Conservation (phyloP, 2,329 filamentous ascomycete genomes). For the Coniochaeta prunicola region DNA sequence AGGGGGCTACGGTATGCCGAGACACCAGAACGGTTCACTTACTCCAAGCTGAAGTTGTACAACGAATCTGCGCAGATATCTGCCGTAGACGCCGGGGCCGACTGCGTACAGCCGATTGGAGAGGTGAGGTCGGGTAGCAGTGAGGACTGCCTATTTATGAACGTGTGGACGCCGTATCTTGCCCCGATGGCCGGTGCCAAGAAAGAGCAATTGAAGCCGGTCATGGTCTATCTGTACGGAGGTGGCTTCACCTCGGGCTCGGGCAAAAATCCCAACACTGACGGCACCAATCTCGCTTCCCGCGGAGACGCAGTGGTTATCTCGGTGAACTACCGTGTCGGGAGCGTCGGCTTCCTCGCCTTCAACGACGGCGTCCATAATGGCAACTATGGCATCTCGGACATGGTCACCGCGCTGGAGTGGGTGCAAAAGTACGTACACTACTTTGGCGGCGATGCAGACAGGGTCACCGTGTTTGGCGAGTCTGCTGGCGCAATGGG, state of each 20-base stretch:
- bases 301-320: conserved; percentile 37
- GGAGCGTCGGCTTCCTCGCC: conserved; percentile 20
- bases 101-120: conserved; percentile 22
- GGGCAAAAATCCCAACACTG: conserved; percentile 34
- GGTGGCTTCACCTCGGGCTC: conserved; percentile 32
- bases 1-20: conserved; percentile 22
- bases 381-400: conserved; percentile 34
- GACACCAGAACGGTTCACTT: conserved; percentile 17
- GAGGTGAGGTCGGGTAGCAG: conserved; percentile 20
- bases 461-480: conserved; percentile 26
- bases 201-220: conserved; percentile 29
- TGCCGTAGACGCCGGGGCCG: conserved; percentile 19
- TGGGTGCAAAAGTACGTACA: conserved; percentile 30
- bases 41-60: conserved; percentile 14
- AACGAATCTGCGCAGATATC: conserved; percentile 13
- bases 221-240: conserved; percentile 40
- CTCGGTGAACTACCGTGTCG: conserved; percentile 31
- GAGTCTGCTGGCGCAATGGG: conserved; percentile 21
- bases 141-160: conserved; percentile 28
- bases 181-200: conserved; percentile 10
- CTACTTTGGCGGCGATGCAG: conserved; percentile 22
- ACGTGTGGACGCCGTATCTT: conserved; percentile 29
- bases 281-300: conserved; percentile 36
- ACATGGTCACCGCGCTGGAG: conserved; percentile 29
- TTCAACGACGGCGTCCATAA: conserved; percentile 25